These are phyloP conservation scores for Wickerhamomyces bovis DNA, from an alignment of 805 yeast genomes.

Conservation along the genomic window DNA sequence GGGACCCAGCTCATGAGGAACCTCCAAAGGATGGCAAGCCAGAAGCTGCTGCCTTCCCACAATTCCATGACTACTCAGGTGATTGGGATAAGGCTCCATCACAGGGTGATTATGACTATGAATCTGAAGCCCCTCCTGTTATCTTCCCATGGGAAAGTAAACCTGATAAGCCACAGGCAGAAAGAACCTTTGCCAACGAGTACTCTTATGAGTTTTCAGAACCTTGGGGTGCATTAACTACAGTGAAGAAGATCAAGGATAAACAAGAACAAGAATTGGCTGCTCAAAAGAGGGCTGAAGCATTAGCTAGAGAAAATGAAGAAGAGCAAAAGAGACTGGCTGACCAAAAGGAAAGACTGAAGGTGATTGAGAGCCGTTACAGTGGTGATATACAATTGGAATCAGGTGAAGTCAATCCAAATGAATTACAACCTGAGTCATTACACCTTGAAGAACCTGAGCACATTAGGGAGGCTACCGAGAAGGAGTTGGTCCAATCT, in stretches of 20 bases:
- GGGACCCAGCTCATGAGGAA: slow-evolving; percentile 40
- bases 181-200: slow-evolving; percentile 19
- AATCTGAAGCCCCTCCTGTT: slow-evolving; percentile 15
- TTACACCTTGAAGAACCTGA: not conserved
- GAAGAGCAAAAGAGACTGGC: slow-evolving; percentile 15
- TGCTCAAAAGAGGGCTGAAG: slow-evolving; percentile 4
- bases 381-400: slow-evolving; percentile 1
- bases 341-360: slow-evolving; percentile 15
- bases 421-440: not conserved
- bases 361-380: slow-evolving; percentile 16
- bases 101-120: not conserved
- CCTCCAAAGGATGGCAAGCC: slow-evolving; percentile 34
- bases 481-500: not conserved
- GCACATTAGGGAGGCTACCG: not conserved
- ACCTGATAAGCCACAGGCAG: slow-evolving; percentile 1
- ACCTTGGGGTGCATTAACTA: slow-evolving; percentile 19
- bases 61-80: slow-evolving; percentile 8
- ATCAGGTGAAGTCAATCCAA: not conserved
- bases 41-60: slow-evolving; percentile 22
- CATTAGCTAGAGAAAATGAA: slow-evolving; percentile 13
- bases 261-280: slow-evolving; percentile 9
- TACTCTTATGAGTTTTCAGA: slow-evolving; percentile 7
- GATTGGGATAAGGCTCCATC: slow-evolving; percentile 17
- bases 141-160: slow-evolving; percentile 28
- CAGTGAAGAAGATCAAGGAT: slow-evolving; percentile 17